phyloP scores from a whole-genome alignment of 495 filamentous ascomycete genomes.

The Daldinia bambusicola region DNA sequence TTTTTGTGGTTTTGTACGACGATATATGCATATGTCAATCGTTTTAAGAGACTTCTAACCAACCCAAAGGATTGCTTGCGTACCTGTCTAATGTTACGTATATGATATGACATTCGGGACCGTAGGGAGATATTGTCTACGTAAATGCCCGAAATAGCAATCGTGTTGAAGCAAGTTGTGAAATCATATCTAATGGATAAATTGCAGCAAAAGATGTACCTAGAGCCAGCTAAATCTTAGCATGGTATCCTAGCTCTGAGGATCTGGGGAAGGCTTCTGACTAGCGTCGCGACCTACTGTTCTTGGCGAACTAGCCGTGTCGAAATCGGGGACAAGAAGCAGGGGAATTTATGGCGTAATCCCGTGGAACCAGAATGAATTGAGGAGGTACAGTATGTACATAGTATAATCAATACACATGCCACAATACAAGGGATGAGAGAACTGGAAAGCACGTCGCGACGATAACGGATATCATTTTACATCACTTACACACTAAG shows the following conservation, averaged over 20 bases:
- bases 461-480: neutral
- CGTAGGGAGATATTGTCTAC: neutral
- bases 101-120: neutral
- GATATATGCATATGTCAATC: neutral
- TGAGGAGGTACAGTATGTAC: no score
- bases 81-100: neutral
- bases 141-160: neutral
- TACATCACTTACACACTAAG: neutral
- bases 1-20: neutral
- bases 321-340: conserved; percentile 8
- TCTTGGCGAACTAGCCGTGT: conserved; percentile 14
- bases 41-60: no score
- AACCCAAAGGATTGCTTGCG: neutral
- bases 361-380: neutral
- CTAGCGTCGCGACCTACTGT: conserved; percentile 5
- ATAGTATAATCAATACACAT: no score
- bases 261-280: conserved; percentile 17
- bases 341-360: conserved; percentile 27
- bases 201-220: no score
- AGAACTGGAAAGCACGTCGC: conserved; percentile 7
- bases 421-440: conserved; percentile 1
- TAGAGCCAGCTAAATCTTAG: neutral
- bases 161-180: neutral
- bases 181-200: neutral
- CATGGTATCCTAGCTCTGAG: neutral